Evolutionary conservation across 2,329 filamentous ascomycete genomes (phyloP).

Genomic region (Aspergillus sclerotialis): DNA sequence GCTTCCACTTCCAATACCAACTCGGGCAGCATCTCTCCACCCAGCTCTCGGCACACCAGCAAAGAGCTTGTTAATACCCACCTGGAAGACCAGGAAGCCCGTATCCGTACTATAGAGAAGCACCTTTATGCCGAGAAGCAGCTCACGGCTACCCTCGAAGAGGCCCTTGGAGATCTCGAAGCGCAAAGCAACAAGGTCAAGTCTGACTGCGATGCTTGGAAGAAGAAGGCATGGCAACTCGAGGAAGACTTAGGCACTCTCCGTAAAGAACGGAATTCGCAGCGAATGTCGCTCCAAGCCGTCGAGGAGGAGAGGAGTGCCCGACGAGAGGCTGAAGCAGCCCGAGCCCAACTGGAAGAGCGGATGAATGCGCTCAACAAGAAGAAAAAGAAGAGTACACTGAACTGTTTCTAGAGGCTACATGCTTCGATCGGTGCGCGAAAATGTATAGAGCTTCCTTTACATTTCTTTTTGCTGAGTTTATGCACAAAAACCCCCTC

Average conservation of each 20-base stretch:
- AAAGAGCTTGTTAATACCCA: constrained; percentile 74
- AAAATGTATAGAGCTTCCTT: constrained; percentile 1
- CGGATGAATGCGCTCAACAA: constrained; percentile 87
- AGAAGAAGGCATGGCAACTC: constrained; percentile 71
- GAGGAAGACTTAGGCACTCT: constrained; percentile 55
- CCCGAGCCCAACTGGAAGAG: constrained; percentile 82
- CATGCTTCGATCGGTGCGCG: background rate
- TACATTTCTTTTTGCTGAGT: constrained; percentile 4
- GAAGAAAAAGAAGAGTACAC: constrained; percentile 88
- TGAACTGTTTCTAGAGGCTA: constrained; percentile 83
- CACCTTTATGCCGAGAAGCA: constrained; percentile 94
- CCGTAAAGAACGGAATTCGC: constrained; percentile 52
- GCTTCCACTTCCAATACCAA: constrained; percentile 44
- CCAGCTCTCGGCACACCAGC: constrained; percentile 66
- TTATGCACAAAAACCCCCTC: constrained; percentile 1
- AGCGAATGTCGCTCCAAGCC: constrained; percentile 67
- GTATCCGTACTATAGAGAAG: constrained; percentile 93
- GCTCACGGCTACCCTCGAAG: constrained; percentile 88
- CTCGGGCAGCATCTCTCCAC: constrained; percentile 49
- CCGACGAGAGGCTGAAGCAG: constrained; percentile 80
- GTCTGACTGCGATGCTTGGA: constrained; percentile 82
- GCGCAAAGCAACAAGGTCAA: constrained; percentile 87
- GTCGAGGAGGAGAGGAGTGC: constrained; percentile 96
- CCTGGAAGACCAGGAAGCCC: constrained; percentile 89
- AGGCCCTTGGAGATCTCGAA: constrained; percentile 90